phyloP scores from a whole-genome alignment of 208 protist genomes.

The Leishmania tarentolae region DNA sequence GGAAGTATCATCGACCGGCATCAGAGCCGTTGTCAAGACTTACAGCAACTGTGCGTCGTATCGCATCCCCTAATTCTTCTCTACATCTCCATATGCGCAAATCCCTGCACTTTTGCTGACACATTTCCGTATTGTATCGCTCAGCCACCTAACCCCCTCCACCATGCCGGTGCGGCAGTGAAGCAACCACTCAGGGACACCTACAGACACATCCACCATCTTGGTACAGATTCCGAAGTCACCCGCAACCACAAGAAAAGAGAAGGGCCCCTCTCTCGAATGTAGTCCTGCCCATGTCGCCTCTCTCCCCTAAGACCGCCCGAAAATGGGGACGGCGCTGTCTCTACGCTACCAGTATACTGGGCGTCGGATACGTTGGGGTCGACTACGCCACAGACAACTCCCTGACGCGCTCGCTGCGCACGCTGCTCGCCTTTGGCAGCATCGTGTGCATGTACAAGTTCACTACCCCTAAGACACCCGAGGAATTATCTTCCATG shows the following conservation, averaged over 20 bases:
- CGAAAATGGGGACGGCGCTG: conserved; percentile 30
- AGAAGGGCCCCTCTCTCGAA: not conserved
- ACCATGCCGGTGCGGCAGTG: not conserved
- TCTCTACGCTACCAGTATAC: conserved; percentile 24
- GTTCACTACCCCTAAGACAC: conserved; percentile 50
- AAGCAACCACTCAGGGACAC: not conserved
- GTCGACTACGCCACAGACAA: conserved; percentile 54
- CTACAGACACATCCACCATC: not conserved
- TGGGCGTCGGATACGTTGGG: conserved; percentile 28
- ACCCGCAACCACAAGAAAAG: not conserved
- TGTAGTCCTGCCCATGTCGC: not conserved
- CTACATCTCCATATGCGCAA: not conserved
- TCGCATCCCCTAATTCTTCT: not conserved
- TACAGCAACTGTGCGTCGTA: not conserved
- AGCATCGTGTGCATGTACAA: conserved; percentile 71
- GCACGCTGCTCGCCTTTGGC: conserved; percentile 41
- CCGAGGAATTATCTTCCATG: conserved; percentile 57
- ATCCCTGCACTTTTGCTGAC: not conserved
- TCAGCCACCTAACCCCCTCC: not conserved
- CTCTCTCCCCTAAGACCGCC: not conserved
- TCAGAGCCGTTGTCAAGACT: not conserved
- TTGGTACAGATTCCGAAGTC: not conserved
- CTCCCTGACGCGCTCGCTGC: conserved; percentile 71
- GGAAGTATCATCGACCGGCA: not conserved
- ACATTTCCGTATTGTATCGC: not conserved